Evolutionary conservation across 164 flowering plant genomes (phyloP), one percentile per base, ranked within the genome.

Genomic region (Aristolochia contorta): DNA sequence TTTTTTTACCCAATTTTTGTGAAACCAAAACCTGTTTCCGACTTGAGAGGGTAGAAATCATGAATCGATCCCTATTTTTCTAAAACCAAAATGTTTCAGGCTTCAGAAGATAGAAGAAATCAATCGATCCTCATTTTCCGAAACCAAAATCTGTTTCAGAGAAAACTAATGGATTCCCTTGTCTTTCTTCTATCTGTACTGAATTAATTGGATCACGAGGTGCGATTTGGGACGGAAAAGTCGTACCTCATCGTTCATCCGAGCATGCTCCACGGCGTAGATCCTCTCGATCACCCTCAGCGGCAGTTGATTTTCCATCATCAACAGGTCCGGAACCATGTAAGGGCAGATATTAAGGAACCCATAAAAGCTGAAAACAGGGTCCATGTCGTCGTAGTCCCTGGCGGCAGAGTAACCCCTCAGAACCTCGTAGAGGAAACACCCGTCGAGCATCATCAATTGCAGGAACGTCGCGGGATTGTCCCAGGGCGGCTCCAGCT

Each of bases 291-390:
- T 23, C 16, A 62, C 62, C 30, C 57, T 52, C 12, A 67, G 52
- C 12, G 71, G 71, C 6, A 67, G 24, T 43, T 67, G 71, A 58
- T 67, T 67, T 50, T 67, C 71, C 10, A 62, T 27, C 71, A 67
- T 67, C 62, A 67, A 30, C 57, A 67, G 51, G 58, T 67, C 66
- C 15, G 60, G 56, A 43, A 33, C 57, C 14, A 67, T 67, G 25
- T 50, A 46, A 16, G 71, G 66, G 41, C 57, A 12, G 47, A 56
- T 58, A 24, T 62, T 49, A 4, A 48, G 43, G 21, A 19, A 37
- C 20, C 62, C 61, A 30, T 53, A 32, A 16, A 53, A 53, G 56
- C 66, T 41, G 43, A 67, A 67, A 8, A 67, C 50, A 5, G 71
- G 71, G 30, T 67, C 65, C 30, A 56, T 62, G 10, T 46, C 54